Percentiles rank a stretch among this genome's conserved stretches.
Conservation (phyloP, 306 rosid genomes). For the Elaeagnus macrophylla region DNA sequence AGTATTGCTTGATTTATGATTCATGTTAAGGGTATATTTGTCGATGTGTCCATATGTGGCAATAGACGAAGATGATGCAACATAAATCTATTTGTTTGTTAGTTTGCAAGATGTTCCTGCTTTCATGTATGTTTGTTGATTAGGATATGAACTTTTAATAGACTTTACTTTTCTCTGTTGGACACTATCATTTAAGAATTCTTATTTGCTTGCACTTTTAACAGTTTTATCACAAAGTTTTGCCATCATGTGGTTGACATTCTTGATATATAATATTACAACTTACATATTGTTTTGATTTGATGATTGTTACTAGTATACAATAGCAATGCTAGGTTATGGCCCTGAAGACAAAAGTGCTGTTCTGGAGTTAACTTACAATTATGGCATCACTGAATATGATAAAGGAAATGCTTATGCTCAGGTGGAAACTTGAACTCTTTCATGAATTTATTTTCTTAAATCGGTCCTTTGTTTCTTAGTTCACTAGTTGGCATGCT, state of each 20-base stretch:
- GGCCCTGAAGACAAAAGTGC: conserved; percentile 81
- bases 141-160: too few species aligned
- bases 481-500: neutral
- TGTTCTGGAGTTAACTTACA: conserved; percentile 82
- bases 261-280: neutral
- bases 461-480: neutral
- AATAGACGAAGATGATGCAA: too few species aligned
- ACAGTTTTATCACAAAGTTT: too few species aligned
- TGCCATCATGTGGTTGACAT: too few species aligned
- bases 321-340: conserved; percentile 72
- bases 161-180: neutral
- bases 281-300: conserved; percentile 14
- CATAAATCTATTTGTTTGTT: too few species aligned
- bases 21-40: too few species aligned
- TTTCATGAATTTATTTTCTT: conserved; percentile 6
- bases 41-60: too few species aligned
- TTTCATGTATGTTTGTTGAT: too few species aligned
- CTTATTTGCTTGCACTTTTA: neutral
- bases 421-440: conserved; percentile 41
- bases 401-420: conserved; percentile 85
- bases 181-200: neutral
- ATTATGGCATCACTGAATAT: conserved; percentile 76
- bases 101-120: too few species aligned
- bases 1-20: too few species aligned
- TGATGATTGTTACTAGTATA: conserved; percentile 31